These are phyloP conservation scores for Zea mays DNA, from an alignment of 176 grass and related monocot genomes.

Conservation along the genomic window Zm-B73-REFERENCE-NAM-5.0 NC_050104.1:150669501-150670000, in stretches of 20 bases:
- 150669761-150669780: slow-evolving; percentile 19
- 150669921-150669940: slow-evolving; percentile 91
- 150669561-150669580: background rate
- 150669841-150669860: slow-evolving; percentile 95
- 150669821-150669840: slow-evolving; percentile 93
- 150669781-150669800: slow-evolving; percentile 41
- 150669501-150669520: background rate
- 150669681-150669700: background rate
- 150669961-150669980: slow-evolving; percentile 11
- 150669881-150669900: slow-evolving; percentile 71
- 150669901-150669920: slow-evolving; percentile 83
- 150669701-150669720: slow-evolving; percentile 17
- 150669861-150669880: slow-evolving; percentile 91
- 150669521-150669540: background rate
- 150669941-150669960: slow-evolving; percentile 48
- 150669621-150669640: background rate
- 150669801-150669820: slow-evolving; percentile 99
- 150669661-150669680: slow-evolving; percentile 17
- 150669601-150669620: background rate
- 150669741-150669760: slow-evolving; percentile 5
- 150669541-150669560: background rate
- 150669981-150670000: slow-evolving; percentile 6
- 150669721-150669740: slow-evolving; percentile 15
- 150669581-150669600: background rate
- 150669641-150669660: slow-evolving; percentile 1